Evolutionary conservation across 768 basidiomycete genomes (phyloP), one percentile per base, ranked within the genome.

Genomic region (Kwoniella sp.): DNA sequence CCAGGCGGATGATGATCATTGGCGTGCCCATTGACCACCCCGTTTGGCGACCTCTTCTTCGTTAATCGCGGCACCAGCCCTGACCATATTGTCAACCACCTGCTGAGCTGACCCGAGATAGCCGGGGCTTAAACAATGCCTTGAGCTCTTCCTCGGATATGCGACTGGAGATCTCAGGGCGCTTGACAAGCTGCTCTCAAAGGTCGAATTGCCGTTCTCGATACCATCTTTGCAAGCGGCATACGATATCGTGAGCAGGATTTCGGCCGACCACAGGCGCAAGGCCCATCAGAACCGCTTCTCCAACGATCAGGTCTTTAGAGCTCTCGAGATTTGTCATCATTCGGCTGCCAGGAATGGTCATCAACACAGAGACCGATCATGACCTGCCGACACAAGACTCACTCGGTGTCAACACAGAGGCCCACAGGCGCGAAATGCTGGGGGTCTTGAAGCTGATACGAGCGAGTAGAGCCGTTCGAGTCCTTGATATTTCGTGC

Each of bases 401-500:
- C 41, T 17, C 17, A 45, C 41, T 45, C 20, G 41, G 41, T 45
- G 41, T 45, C 41, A 3, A 45, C 41, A 17, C 41, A 45, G 4
- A 45, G 41, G 11, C 41, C 41, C 11, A 8, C 41, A 7, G 20
- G 41, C 41, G 41, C 41, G 20, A 17, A 45, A 45, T 45, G 41
- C 41, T 17, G 9, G 11, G 17, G 41, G 41, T 17, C 13, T 23
- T 54, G 50, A 31, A 50, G 47, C 50, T 61, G 45, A 60, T 23
- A 15, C 20, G 37, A 28, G 58, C 13, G 30, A 5, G 38, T 38
- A 66, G 65, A 11, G 61, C 67, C 37, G 78, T 73, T 2, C 58
- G 58, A 11, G 68, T 72, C 17, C 30, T 70, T 30, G 73, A 65
- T 15, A 25, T 61, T 17, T 71, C 77, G 9, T 74, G 73, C 22